A percentile compares a stretch with the other conserved stretches of the same genome.
phyloP scores from a whole-genome alignment of 2,329 filamentous ascomycete species.

The Penicillium freii region DNA sequence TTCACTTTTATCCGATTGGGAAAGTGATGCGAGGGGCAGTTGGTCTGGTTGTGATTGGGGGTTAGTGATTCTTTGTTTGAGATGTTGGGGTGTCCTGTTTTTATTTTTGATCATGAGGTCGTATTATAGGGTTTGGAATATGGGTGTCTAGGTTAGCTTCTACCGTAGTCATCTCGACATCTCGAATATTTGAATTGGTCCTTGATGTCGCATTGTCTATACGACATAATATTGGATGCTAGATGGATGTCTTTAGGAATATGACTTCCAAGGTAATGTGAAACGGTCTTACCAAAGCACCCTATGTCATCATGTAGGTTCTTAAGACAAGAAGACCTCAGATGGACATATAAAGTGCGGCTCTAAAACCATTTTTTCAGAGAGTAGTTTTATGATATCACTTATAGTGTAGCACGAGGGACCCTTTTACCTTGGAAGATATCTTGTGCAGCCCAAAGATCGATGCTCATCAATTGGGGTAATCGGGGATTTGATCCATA shows the following conservation, averaged over 20 bases:
- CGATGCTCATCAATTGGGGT: neutral
- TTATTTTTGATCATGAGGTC: neutral
- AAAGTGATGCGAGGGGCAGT: conserved; percentile 18
- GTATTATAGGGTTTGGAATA: neutral
- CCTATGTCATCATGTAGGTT: neutral
- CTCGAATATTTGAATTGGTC: neutral
- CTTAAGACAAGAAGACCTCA: neutral
- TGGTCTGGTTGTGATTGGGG: conserved; percentile 2
- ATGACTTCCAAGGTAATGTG: neutral
- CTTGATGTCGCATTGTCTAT: neutral
- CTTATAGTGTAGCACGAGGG: neutral
- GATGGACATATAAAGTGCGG: neutral
- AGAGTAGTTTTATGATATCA: neutral
- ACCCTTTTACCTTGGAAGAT: neutral
- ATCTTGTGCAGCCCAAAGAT: neutral
- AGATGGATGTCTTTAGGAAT: no score
- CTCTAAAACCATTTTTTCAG: neutral
- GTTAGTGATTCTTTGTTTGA: neutral
- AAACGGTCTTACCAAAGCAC: neutral
- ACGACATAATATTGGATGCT: neutral
- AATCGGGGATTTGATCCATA: neutral
- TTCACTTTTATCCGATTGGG: conserved; percentile 14
- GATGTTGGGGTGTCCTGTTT: neutral
- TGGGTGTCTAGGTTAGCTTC: neutral
- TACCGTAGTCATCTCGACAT: neutral